Evolutionary conservation across 176 grass and related monocot genomes (phyloP), one percentile per base, ranked within the genome.

Genomic region (Miscanthus lutarioriparius): DNA sequence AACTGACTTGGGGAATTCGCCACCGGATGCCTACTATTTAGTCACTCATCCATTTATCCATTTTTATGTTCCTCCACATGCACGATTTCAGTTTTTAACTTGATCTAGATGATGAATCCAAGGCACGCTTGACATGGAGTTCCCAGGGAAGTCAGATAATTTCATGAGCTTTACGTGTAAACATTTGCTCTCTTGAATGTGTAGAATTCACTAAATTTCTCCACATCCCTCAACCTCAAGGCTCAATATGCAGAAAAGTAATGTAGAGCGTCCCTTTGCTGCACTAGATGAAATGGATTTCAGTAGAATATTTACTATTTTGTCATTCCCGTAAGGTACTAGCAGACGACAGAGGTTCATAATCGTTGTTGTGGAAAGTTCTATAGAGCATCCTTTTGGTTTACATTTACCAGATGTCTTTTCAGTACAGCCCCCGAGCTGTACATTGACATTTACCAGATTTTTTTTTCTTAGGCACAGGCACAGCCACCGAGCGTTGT

Each of bases 1-100:
- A 13, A 8, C 3, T 84, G 51, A 27, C 22, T 68, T 75, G 62
- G 77, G 82, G 61, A 75, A 69, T 75, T 76, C 4, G 14, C 15
- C 17, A 33, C 10, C 14, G 36, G 16, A 53, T 73, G 10, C 43
- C 56, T 48, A 4, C 28, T 17, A 63, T 23, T 53, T 49, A 38
- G 37, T 47, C 38, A 70, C 26, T 33, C 17, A 74, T 65, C 77
- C 73, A 49, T 77, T 82, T 59, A 11, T 25, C 22, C 22, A 10
- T 59, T 49, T 59, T 63, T 45, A n/a, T 64, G n/a, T 59, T 45
- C 48, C 44, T 64, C 16, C 11, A 9, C 61, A 22, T 20, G 22
- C 79, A 49, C 41, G 19, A 39, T 61, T 38, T 37, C 74, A 30
- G 35, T 32, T 59, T 35, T 53, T 59, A 25, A 20, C 22, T 77